These are phyloP conservation scores for Paramecium primaurelia DNA, from an alignment of 73 alveolate species.

Conservation along the genomic window DNA sequence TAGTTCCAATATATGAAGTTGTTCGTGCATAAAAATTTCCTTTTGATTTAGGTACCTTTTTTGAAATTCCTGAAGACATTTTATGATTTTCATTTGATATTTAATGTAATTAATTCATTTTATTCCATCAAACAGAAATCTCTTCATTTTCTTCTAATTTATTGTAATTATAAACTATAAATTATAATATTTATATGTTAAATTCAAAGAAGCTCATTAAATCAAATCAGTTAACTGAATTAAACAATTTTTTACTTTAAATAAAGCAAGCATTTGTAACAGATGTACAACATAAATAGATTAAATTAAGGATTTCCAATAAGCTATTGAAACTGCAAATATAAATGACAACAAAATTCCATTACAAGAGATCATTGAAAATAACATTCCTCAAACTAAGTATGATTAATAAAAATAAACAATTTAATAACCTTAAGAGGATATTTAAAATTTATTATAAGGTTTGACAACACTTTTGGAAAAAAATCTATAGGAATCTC, in stretches of 20 bases:
- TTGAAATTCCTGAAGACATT: background rate
- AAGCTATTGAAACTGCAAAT: background rate
- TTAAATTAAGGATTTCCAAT: background rate
- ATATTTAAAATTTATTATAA: background rate
- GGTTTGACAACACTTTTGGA: background rate
- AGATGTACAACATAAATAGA: background rate
- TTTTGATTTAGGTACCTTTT: background rate
- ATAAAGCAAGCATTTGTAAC: background rate
- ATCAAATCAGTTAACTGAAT: background rate
- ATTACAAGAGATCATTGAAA: background rate
- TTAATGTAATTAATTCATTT: background rate
- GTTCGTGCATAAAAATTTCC: background rate
- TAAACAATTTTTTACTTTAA: background rate
- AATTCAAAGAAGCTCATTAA: background rate
- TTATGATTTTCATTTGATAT: background rate
- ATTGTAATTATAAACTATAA: background rate
- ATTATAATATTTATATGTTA: background rate
- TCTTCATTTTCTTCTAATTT: background rate
- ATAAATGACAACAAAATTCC: background rate
- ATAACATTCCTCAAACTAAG: background rate
- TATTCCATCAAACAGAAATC: background rate
- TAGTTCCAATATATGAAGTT: background rate
- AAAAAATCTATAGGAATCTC: constrained; percentile 15
- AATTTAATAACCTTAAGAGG: background rate
- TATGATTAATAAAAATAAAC: background rate